Conservation (phyloP, 352 stramenopile genomes). For the Hyphochytrium catenoides region DNA sequence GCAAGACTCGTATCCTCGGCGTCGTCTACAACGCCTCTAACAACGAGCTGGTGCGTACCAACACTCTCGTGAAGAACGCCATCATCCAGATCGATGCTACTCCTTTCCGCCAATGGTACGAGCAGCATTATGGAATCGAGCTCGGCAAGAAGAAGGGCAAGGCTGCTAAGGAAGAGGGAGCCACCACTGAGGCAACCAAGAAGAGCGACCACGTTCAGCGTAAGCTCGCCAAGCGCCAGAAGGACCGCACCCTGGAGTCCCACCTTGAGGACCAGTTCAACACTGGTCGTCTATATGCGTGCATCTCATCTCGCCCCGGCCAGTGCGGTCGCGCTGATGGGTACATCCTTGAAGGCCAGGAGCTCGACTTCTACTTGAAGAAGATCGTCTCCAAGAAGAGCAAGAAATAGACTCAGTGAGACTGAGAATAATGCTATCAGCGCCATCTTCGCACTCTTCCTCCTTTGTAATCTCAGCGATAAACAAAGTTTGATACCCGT, state of each 20-base stretch:
- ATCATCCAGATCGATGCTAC: constrained; percentile 96
- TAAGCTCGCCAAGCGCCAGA: constrained; percentile 82
- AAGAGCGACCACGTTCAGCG: constrained; percentile 74
- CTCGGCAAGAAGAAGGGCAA: constrained; percentile 55
- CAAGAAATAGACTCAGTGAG: constrained; percentile 54
- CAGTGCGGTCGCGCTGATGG: constrained; percentile 93
- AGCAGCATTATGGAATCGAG: constrained; percentile 93
- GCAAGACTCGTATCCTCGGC: constrained; percentile 97
- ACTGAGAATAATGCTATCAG: too few species aligned
- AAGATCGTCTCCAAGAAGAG: constrained; percentile 97
- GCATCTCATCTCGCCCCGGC: constrained; percentile 90
- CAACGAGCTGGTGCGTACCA: constrained; percentile 99
- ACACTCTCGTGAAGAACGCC: constrained; percentile 97
- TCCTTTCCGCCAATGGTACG: constrained; percentile 98
- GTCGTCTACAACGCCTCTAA: constrained; percentile 99
- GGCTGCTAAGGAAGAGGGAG: constrained; percentile 20
- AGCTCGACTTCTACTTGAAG: constrained; percentile 98
- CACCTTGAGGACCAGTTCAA: constrained; percentile 91
- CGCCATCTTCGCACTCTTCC: too few species aligned
- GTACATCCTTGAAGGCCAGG: constrained; percentile 97
- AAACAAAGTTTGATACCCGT: too few species aligned
- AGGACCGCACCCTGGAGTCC: constrained; percentile 68
- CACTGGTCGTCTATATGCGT: constrained; percentile 84
- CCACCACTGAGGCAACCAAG: constrained; percentile 61
- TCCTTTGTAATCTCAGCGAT: too few species aligned